phyloP scores from a whole-genome alignment of 129 eudicot genomes.

The Scalesia atractyloides region DNA sequence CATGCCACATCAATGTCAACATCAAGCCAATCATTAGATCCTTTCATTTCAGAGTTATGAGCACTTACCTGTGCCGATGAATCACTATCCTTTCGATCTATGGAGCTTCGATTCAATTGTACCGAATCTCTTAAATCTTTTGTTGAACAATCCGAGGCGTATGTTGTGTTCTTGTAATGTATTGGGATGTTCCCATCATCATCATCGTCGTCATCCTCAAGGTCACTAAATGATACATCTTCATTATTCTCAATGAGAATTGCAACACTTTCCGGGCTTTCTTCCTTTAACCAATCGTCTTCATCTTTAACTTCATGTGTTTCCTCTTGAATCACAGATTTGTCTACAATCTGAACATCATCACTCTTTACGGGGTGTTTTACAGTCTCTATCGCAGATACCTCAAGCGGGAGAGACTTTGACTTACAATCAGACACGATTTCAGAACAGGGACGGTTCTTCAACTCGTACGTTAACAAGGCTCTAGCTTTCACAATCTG shows the following conservation, averaged over 20 bases:
- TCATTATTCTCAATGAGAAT: constrained; percentile 63
- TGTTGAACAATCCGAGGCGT: constrained; percentile 45
- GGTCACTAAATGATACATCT: constrained; percentile 93
- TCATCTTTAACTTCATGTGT: constrained; percentile 26
- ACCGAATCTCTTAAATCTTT: constrained; percentile 55
- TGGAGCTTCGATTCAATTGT: constrained; percentile 44
- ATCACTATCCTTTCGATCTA: constrained; percentile 33
- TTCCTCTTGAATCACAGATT: constrained; percentile 52
- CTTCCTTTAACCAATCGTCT: constrained; percentile 89
- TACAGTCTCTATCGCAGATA: constrained; percentile 35
- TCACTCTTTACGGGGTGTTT: constrained; percentile 42
- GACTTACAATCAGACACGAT: constrained; percentile 30
- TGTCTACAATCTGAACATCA: constrained; percentile 60
- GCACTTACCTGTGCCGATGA: constrained; percentile 36
- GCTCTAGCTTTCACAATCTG: constrained; percentile 80
- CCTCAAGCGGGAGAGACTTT: constrained; percentile 31
- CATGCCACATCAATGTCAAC: constrained; percentile 56
- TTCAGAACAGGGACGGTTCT: constrained; percentile 36
- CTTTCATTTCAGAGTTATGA: constrained; percentile 36
- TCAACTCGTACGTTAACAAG: constrained; percentile 48
- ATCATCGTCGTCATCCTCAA: constrained; percentile 80
- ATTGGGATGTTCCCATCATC: constrained; percentile 64
- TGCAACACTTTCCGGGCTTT: constrained; percentile 48
- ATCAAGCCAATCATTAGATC: constrained; percentile 68
- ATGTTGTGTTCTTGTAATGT: constrained; percentile 46